Evolutionary conservation across 2,329 filamentous ascomycete species (phyloP).

Genomic region (Penicillium sp.): DNA sequence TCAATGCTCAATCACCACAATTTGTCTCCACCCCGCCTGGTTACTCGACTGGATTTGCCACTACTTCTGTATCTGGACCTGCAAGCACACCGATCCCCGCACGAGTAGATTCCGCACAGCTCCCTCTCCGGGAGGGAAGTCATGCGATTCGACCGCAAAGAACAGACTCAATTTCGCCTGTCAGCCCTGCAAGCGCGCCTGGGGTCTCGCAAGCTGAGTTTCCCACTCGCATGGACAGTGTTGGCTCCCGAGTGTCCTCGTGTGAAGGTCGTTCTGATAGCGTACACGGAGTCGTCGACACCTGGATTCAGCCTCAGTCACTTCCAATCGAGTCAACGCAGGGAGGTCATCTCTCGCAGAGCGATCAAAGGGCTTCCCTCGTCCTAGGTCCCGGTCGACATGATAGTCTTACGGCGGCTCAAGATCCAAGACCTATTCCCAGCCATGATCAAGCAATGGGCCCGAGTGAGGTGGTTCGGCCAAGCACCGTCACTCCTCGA

Average conservation of each 20-base stretch:
- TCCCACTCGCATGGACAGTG: conserved; percentile 25
- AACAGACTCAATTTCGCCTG: conserved; percentile 15
- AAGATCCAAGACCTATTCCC: conserved; percentile 3
- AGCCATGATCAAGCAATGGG: conserved; percentile 1
- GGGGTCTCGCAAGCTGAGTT: conserved; percentile 11
- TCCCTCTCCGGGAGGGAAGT: neutral
- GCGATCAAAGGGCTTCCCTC: neutral
- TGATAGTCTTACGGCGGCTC: neutral
- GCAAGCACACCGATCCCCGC: conserved; percentile 3
- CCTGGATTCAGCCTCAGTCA: conserved; percentile 36
- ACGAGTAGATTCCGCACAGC: conserved; percentile 8
- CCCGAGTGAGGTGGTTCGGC: conserved; percentile 9
- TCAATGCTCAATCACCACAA: conserved; percentile 1
- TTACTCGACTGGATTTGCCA: conserved; percentile 7
- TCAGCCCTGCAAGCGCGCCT: conserved; percentile 19
- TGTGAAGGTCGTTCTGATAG: conserved; percentile 27
- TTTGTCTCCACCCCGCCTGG: conserved; percentile 10
- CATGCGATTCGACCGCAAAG: conserved; percentile 1
- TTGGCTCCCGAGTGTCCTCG: conserved; percentile 26
- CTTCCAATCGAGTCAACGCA: conserved; percentile 15
- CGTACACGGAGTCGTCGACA: conserved; percentile 42
- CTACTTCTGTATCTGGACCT: conserved; percentile 2
- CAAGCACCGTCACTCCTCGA: conserved; percentile 9
- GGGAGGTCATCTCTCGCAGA: neutral
- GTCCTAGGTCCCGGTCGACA: conserved; percentile 3